A percentile compares a stretch with the other conserved stretches of the same genome.
Evolutionary conservation across 371 early-diverging fungal genomes (phyloP).

Genomic region (Lichtheimia ornata): DNA sequence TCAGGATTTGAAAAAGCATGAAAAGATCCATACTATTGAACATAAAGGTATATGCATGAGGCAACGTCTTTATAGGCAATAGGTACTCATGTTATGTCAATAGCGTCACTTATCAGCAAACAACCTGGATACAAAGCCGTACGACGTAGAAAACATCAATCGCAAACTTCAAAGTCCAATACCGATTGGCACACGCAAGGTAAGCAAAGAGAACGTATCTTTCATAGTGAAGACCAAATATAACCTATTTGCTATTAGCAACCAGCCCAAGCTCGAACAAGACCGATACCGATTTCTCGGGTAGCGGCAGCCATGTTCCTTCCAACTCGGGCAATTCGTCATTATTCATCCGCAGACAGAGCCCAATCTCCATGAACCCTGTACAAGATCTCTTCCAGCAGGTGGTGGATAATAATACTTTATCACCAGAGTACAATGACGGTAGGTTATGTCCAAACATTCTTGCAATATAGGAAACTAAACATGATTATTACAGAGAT

Average conservation of each 20-base stretch:
- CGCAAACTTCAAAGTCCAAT: background rate
- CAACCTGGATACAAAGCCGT: constrained; percentile 40
- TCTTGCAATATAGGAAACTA: too few species aligned
- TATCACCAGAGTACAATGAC: constrained; percentile 47
- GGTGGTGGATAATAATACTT: constrained; percentile 37
- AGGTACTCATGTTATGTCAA: background rate
- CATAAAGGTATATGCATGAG: constrained; percentile 36
- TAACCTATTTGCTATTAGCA: too few species aligned
- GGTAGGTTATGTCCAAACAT: constrained; percentile 27
- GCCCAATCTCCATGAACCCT: constrained; percentile 16
- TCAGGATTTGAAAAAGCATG: constrained; percentile 94
- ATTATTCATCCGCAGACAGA: too few species aligned
- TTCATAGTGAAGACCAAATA: too few species aligned
- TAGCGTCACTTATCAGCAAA: constrained; percentile 39
- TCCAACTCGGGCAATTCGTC: too few species aligned
- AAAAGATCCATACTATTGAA: constrained; percentile 75
- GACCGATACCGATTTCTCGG: too few species aligned
- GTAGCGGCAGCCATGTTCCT: background rate
- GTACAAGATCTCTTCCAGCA: constrained; percentile 47
- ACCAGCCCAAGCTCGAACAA: too few species aligned
- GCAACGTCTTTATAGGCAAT: background rate
- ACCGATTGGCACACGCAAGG: too few species aligned
- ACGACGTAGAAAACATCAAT: constrained; percentile 22
- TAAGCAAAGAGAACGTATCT: too few species aligned
- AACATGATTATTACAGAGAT: constrained; percentile 33